These are phyloP conservation scores for Globisporangium splendens DNA, from an alignment of 352 stramenopile genomes.

Conservation along the genomic window DNA sequence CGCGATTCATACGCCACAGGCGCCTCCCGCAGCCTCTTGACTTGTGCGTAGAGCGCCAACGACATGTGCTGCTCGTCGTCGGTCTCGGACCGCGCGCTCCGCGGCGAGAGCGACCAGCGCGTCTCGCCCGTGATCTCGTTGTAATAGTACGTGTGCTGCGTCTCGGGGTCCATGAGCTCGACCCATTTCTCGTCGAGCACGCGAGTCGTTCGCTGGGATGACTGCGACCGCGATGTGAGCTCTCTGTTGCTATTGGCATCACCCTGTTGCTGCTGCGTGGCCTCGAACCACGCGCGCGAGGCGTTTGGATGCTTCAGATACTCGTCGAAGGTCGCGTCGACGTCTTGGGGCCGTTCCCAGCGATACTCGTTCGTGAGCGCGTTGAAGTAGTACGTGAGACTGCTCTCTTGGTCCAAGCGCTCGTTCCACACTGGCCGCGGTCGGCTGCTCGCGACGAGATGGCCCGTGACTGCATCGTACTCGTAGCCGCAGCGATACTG, in stretches of 20 bases:
- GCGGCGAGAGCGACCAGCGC: slow-evolving; percentile 79
- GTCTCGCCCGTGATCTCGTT: slow-evolving; percentile 88
- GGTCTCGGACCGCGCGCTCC: slow-evolving; percentile 44
- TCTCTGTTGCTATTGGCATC: slow-evolving; percentile 6
- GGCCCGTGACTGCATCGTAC: slow-evolving; percentile 28
- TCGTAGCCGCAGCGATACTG: slow-evolving; percentile 78
- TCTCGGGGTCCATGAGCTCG: slow-evolving; percentile 75
- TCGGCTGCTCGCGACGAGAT: slow-evolving; percentile 27
- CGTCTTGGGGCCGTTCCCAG: slow-evolving; percentile 70
- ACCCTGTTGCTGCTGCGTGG: slow-evolving; percentile 13
- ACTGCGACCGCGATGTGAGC: slow-evolving; percentile 27
- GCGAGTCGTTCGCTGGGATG: slow-evolving; percentile 20
- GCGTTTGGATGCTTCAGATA: slow-evolving; percentile 38
- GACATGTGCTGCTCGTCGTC: slow-evolving; percentile 49
- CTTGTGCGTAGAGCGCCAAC: slow-evolving; percentile 47
- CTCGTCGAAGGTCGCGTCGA: slow-evolving; percentile 48
- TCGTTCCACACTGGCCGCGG: slow-evolving; percentile 64
- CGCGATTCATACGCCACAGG: slow-evolving; percentile 49
- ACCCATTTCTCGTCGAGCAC: slow-evolving; percentile 76
- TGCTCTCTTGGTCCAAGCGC: slow-evolving; percentile 41
- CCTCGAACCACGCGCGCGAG: slow-evolving; percentile 66
- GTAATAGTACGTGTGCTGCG: slow-evolving; percentile 88
- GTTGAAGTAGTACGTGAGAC: slow-evolving; percentile 66
- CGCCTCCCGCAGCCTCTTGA: slow-evolving; percentile 41
- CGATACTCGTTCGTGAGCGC: slow-evolving; percentile 70